Base-by-base conservation (phyloP, 352 stramenopile genomes). In the Phytophthora chlamydospora region DNA sequence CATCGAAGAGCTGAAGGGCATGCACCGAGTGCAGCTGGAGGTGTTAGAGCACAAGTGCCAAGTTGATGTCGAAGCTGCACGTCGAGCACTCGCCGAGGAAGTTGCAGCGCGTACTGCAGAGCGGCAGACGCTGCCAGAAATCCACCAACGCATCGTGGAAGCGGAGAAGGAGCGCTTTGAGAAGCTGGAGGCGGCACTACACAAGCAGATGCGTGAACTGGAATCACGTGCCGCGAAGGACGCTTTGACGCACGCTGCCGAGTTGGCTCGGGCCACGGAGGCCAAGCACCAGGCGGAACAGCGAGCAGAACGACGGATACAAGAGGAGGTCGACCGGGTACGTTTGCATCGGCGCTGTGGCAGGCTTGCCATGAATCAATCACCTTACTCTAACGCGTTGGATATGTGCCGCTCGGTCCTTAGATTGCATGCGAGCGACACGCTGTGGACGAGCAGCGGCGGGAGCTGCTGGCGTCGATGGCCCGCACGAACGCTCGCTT, bases 401-500 rank as follows among this genome's bases (percentile, higher is more conserved):
- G 6, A 6, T 43, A 11, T 11, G 14, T 40, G 24, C 11, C 16
- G 19, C 7, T 9, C 10, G 16, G 45, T 35, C 42, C 11, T 51
- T 43, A 89, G 74, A 87, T 91, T 50, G 45, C 74, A 10, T 74
- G 83, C 12, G 85, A 95, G 50, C 82, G 83, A 0, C 76, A 90
- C 24, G 77, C 80, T 5, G 72, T 93, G 12, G 85, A 95, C 45
- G 81, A 82, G 41, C 82, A 95, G 62, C 82, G 83, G 4, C 71
- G 78, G 11, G 82, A 93, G 55, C 62, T 93, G 34, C 46, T 95
- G 13, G 66, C 75, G 44, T 76, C 73, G 7, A 71, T 89, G 54
- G 73, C 79, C 34, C 71, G 70, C 29, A 73, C 76, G 40, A 79
- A 72, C 16, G 66, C 75, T 4, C 80, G 83, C 12, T 63, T 78